A percentile compares a stretch with the other conserved stretches of the same genome.
Conservation (phyloP, 2,329 filamentous ascomycete species). For the Keithomyces neogunnii region DNA sequence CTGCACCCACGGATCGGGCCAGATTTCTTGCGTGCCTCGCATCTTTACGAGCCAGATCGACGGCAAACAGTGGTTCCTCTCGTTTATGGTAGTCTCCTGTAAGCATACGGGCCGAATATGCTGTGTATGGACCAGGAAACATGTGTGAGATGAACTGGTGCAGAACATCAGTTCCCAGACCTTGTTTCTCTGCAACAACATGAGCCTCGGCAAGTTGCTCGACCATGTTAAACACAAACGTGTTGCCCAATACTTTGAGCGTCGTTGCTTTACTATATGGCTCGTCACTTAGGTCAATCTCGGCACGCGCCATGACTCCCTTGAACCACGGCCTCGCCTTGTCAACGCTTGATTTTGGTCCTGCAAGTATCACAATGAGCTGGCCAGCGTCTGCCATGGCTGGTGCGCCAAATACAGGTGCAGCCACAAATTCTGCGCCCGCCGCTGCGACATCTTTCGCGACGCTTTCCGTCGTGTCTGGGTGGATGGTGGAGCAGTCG, state of each 20-base stretch:
- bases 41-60: slow-evolving; percentile 79
- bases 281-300: slow-evolving; percentile 63
- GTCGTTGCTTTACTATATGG: slow-evolving; percentile 60
- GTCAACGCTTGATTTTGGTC: slow-evolving; percentile 49
- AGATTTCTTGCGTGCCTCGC: slow-evolving; percentile 63
- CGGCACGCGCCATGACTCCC: slow-evolving; percentile 60
- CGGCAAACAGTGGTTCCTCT: slow-evolving; percentile 72
- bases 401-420: slow-evolving; percentile 62
- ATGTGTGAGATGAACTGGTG: slow-evolving; percentile 64
- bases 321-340: slow-evolving; percentile 62
- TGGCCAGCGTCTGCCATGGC: slow-evolving; percentile 62
- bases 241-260: slow-evolving; percentile 80
- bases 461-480: slow-evolving; percentile 64
- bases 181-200: slow-evolving; percentile 70
- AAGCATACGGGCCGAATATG: slow-evolving; percentile 67
- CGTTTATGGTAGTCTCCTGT: slow-evolving; percentile 68
- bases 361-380: slow-evolving; percentile 66
- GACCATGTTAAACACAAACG: slow-evolving; percentile 76
- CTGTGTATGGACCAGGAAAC: slow-evolving; percentile 67
- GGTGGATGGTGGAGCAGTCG: slow-evolving; percentile 83
- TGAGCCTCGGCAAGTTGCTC: slow-evolving; percentile 72
- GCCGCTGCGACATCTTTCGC: slow-evolving; percentile 47
- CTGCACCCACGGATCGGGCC: slow-evolving; percentile 53
- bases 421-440: slow-evolving; percentile 67
- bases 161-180: slow-evolving; percentile 61